Percentiles rank a stretch among this genome's conserved stretches.
phyloP scores from a whole-genome alignment of 164 flowering plant genomes.

The Nymphaea thermarum region DNA sequence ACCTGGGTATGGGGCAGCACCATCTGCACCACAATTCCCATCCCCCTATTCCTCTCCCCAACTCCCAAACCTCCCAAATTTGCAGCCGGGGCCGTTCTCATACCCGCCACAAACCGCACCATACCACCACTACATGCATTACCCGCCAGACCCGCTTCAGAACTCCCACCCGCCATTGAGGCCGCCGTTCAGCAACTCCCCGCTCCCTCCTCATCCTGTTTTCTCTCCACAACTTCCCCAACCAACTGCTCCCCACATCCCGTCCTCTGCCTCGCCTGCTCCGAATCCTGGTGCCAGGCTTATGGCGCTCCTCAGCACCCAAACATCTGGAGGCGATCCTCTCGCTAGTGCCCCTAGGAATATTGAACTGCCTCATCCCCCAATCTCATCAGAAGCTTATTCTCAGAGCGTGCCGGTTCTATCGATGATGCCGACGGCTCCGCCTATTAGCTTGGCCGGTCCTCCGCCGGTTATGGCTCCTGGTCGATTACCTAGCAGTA shows the following conservation, averaged over 20 bases:
- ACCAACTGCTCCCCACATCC: slow-evolving; percentile 33
- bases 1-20: slow-evolving; percentile 6
- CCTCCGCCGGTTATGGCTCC: slow-evolving; percentile 15
- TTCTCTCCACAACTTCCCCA: slow-evolving; percentile 21
- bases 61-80: slow-evolving; percentile 35
- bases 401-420: background rate
- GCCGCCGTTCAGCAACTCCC: slow-evolving; percentile 3
- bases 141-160: background rate
- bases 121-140: slow-evolving; percentile 10
- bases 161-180: background rate
- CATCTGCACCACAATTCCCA: slow-evolving; percentile 11
- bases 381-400: background rate
- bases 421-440: slow-evolving; percentile 9
- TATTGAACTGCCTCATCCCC: slow-evolving; percentile 1
- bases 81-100: slow-evolving; percentile 25
- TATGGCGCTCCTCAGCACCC: slow-evolving; percentile 54
- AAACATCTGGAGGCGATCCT: slow-evolving; percentile 14
- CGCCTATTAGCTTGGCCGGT: slow-evolving; percentile 15
- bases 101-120: slow-evolving; percentile 42
- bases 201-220: slow-evolving; percentile 5
- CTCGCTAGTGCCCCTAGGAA: slow-evolving; percentile 1
- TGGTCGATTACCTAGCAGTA: slow-evolving; percentile 52
- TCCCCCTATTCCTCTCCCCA: slow-evolving; percentile 24
- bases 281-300: slow-evolving; percentile 53
- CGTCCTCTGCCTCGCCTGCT: slow-evolving; percentile 16